These are phyloP conservation scores for Calocybe gangraenosa DNA, from an alignment of 768 basidiomycete genomes.

Conservation along the genomic window DNA sequence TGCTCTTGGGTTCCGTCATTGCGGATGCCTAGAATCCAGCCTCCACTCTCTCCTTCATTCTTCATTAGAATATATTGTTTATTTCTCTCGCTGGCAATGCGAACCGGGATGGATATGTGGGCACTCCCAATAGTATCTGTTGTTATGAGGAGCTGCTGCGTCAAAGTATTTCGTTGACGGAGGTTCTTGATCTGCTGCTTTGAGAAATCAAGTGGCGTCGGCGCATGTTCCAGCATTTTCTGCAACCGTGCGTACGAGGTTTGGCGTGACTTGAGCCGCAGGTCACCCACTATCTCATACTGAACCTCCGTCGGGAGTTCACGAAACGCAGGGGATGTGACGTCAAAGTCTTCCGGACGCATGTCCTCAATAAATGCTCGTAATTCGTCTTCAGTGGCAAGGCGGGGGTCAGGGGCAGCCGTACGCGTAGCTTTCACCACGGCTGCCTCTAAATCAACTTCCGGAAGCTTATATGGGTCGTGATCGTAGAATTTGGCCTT, in stretches of 20 bases:
- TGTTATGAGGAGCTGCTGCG: conserved; percentile 88
- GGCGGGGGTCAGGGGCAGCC: conserved; percentile 75
- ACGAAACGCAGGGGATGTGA: conserved; percentile 83
- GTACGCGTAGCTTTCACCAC: conserved; percentile 60
- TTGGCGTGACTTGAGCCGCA: conserved; percentile 91
- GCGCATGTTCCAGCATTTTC: conserved; percentile 77
- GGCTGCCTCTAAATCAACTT: conserved; percentile 63
- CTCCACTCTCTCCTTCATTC: conserved; percentile 82
- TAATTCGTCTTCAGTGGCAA: conserved; percentile 96
- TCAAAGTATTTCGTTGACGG: conserved; percentile 82
- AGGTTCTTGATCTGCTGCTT: conserved; percentile 93
- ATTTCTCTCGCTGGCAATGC: conserved; percentile 94
- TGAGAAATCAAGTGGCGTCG: conserved; percentile 91
- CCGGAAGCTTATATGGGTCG: conserved; percentile 93
- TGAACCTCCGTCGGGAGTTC: conserved; percentile 95
- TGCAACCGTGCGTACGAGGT: conserved; percentile 90
- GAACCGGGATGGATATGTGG: conserved; percentile 83
- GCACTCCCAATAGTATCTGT: conserved; percentile 92
- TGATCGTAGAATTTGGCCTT: conserved; percentile 68
- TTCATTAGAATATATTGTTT: conserved; percentile 93
- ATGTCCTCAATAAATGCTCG: conserved; percentile 93
- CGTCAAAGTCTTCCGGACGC: conserved; percentile 93
- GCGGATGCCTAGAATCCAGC: conserved; percentile 91
- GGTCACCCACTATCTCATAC: conserved; percentile 96
- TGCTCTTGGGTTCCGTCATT: conserved; percentile 82